Conservation (phyloP, 805 yeast genomes). For the Torulaspora delbrueckii region DNA sequence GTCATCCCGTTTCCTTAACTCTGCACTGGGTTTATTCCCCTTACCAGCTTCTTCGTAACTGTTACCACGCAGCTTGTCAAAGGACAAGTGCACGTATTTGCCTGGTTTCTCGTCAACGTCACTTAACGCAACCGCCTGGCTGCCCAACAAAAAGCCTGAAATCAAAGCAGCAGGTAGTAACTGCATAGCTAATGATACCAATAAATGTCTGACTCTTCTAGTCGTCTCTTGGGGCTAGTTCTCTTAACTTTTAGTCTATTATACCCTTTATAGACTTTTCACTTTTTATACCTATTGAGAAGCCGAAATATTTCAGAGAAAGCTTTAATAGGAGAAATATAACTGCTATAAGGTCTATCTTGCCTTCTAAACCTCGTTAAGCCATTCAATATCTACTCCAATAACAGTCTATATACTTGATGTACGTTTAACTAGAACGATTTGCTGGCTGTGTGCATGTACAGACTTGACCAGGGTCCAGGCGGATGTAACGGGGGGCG, state of each 20-base stretch:
- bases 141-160: slow-evolving; percentile 2
- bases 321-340: not conserved
- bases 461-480: not conserved
- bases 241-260: too few relatives aligned
- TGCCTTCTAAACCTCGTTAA: not conserved
- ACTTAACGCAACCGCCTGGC: not conserved
- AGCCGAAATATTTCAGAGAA: not conserved
- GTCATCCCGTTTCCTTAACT: slow-evolving; percentile 13
- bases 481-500: not conserved
- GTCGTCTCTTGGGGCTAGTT: too few relatives aligned
- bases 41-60: slow-evolving; percentile 13
- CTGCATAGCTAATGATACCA: slow-evolving; percentile 1
- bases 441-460: not conserved
- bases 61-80: slow-evolving; percentile 26
- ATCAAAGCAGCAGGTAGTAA: slow-evolving; percentile 1
- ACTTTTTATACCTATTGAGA: not conserved
- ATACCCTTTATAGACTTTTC: not conserved
- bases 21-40: slow-evolving; percentile 7
- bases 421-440: not conserved
- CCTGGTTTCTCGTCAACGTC: not conserved
- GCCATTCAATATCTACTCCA: not conserved
- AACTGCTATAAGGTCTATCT: not conserved
- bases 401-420: not conserved
- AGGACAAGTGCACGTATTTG: slow-evolving; percentile 15
- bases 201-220: not conserved